Evolutionary conservation across 2,329 filamentous ascomycete species (phyloP).

Genomic region (Colletotrichum camelliae): DNA sequence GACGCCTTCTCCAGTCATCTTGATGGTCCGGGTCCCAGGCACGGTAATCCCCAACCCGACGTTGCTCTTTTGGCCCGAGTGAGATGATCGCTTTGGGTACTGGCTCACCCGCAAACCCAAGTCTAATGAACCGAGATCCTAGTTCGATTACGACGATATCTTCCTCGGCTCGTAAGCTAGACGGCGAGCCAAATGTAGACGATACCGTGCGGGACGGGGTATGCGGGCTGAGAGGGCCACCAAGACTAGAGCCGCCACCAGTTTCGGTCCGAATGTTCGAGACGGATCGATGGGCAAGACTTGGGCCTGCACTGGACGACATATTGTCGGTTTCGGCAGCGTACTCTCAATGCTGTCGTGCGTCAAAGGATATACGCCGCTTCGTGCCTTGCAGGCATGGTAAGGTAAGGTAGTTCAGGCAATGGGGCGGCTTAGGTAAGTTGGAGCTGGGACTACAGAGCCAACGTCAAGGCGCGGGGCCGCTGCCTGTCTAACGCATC

Average conservation of each 20-base stretch:
- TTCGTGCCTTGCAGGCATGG: neutral
- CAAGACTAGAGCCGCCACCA: slow-evolving; percentile 32
- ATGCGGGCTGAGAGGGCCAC: slow-evolving; percentile 55
- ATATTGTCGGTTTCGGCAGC: neutral
- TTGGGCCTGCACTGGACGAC: slow-evolving; percentile 44
- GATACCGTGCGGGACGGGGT: slow-evolving; percentile 64
- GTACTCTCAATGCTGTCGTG: neutral
- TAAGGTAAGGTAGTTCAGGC: neutral
- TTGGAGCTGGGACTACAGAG: neutral
- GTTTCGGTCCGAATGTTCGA: slow-evolving; percentile 59
- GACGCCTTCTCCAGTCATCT: slow-evolving; percentile 51
- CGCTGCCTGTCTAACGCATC: neutral
- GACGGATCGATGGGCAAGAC: slow-evolving; percentile 62
- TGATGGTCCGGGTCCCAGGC: slow-evolving; percentile 65
- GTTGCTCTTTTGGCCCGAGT: slow-evolving; percentile 77
- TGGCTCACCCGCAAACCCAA: slow-evolving; percentile 87
- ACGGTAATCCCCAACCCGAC: slow-evolving; percentile 82
- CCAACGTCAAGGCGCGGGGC: neutral
- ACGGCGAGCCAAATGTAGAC: slow-evolving; percentile 62
- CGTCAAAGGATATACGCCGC: neutral
- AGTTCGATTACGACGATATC: slow-evolving; percentile 85
- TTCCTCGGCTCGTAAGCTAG: slow-evolving; percentile 75
- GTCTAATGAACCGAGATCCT: slow-evolving; percentile 77
- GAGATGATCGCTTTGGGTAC: slow-evolving; percentile 73
- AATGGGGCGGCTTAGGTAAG: neutral